A percentile compares a stretch with the other conserved stretches of the same genome.
Conservation (phyloP, 2,329 filamentous ascomycete genomes). For the Aureobasidium lini region DNA sequence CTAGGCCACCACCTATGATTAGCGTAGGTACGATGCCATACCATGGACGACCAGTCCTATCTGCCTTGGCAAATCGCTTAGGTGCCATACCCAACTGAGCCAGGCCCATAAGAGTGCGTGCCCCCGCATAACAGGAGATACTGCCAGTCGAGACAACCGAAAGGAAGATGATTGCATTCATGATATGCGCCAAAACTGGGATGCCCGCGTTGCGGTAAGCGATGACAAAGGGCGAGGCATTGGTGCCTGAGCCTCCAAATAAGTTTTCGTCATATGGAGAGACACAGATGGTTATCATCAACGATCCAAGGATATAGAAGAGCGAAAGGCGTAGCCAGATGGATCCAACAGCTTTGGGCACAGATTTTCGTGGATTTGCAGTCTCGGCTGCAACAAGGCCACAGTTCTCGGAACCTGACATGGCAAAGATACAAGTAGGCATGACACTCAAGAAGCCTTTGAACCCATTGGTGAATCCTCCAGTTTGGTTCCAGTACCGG, state of each 20-base stretch:
- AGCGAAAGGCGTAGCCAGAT: conserved; percentile 14
- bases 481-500: conserved; percentile 37
- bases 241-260: conserved; percentile 25
- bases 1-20: conserved; percentile 30
- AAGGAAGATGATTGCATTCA: conserved; percentile 44
- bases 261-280: conserved; percentile 21
- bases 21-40: conserved; percentile 24
- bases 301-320: not conserved
- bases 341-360: conserved; percentile 12
- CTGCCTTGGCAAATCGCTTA: conserved; percentile 23
- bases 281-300: not conserved
- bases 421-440: conserved; percentile 57
- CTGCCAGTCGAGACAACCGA: conserved; percentile 40
- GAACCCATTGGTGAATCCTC: conserved; percentile 40
- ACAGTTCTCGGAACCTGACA: conserved; percentile 57
- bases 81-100: conserved; percentile 39
- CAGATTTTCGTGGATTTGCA: conserved; percentile 37
- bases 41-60: conserved; percentile 32
- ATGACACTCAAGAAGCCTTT: conserved; percentile 59
- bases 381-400: conserved; percentile 50
- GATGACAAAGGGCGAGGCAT: conserved; percentile 55
- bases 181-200: conserved; percentile 37
- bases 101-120: conserved; percentile 39
- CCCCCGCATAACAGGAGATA: conserved; percentile 37
- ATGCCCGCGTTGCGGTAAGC: conserved; percentile 26